These are phyloP conservation scores for Neolentinus lepideus DNA, from an alignment of 1,284 basidiomycete genomes.

Conservation along the genomic window DNA sequence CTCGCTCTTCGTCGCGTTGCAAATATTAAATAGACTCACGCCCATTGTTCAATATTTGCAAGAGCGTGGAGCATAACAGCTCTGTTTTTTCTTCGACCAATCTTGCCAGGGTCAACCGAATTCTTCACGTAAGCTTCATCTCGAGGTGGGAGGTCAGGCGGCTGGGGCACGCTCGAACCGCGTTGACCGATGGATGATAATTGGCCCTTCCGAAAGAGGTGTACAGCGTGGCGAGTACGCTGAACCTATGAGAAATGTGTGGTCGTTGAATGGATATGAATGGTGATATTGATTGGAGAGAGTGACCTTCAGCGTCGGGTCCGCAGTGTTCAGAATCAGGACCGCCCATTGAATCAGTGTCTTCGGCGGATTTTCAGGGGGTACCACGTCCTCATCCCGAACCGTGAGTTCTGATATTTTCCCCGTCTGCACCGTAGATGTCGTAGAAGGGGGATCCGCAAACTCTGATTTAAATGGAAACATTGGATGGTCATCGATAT, in stretches of 20 bases:
- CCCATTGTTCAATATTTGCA: constrained; percentile 91
- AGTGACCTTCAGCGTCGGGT: constrained; percentile 60
- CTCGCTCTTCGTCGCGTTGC: constrained; percentile 15
- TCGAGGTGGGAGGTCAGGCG: constrained; percentile 67
- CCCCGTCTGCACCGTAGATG: constrained; percentile 15
- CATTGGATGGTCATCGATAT: too few species aligned
- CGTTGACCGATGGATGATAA: constrained; percentile 60
- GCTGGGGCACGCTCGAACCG: constrained; percentile 38
- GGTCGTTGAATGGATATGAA: too few species aligned
- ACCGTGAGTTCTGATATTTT: constrained; percentile 14
- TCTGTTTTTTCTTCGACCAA: not conserved
- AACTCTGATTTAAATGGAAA: too few species aligned
- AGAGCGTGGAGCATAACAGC: constrained; percentile 77
- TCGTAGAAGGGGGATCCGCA: constrained; percentile 54
- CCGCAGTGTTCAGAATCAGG: constrained; percentile 64
- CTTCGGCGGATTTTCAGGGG: constrained; percentile 38
- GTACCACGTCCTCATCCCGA: constrained; percentile 39
- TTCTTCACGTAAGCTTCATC: constrained; percentile 27
- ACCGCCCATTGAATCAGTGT: constrained; percentile 75
- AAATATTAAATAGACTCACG: constrained; percentile 49
- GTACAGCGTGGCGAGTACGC: constrained; percentile 63
- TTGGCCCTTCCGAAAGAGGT: constrained; percentile 64
- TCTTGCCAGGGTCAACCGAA: constrained; percentile 27
- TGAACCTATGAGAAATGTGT: constrained; percentile 42
- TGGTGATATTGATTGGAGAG: not conserved